Evolutionary conservation across 805 yeast genomes (phyloP).

Genomic region (Candida suzukii): DNA sequence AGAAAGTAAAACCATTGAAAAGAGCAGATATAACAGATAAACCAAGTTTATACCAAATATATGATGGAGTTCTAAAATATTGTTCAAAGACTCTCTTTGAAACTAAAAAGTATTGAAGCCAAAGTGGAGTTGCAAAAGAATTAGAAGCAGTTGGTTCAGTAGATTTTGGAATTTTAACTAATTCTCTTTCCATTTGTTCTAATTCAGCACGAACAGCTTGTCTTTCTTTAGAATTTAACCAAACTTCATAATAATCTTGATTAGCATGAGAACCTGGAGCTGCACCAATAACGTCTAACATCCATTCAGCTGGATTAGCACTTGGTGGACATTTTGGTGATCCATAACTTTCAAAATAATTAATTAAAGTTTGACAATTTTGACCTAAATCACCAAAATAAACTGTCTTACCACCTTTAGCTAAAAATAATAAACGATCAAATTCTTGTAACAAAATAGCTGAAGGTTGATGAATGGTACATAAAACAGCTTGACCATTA

Average conservation of each 20-base stretch:
- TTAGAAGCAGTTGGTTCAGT: conserved; percentile 23
- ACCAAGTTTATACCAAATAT: conserved; percentile 45
- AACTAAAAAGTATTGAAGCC: conserved; percentile 33
- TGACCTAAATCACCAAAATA: conserved; percentile 66
- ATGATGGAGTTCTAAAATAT: conserved; percentile 55
- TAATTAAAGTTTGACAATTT: conserved; percentile 42
- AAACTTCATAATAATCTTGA: conserved; percentile 62
- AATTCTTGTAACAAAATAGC: conserved; percentile 67
- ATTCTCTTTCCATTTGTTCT: conserved; percentile 47
- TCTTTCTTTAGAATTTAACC: conserved; percentile 62
- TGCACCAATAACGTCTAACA: conserved; percentile 76
- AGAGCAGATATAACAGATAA: conserved; percentile 48
- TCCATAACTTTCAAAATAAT: conserved; percentile 58
- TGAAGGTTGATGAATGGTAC: conserved; percentile 80
- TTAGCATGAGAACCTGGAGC: conserved; percentile 67
- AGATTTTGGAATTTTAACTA: conserved; percentile 30
- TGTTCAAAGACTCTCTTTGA: conserved; percentile 45
- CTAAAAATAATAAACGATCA: conserved; percentile 61
- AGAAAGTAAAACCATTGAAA: conserved; percentile 61
- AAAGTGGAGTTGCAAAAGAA: conserved; percentile 36
- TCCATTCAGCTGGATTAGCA: conserved; percentile 85
- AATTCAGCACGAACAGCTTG: conserved; percentile 52
- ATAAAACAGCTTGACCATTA: conserved; percentile 45
- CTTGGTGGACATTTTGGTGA: conserved; percentile 56
- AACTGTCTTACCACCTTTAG: conserved; percentile 62